Evolutionary conservation across 192 early-diverging fungal species (phyloP), one percentile per base, ranked within the genome.

Genomic region (Backusella tuberculispora): DNA sequence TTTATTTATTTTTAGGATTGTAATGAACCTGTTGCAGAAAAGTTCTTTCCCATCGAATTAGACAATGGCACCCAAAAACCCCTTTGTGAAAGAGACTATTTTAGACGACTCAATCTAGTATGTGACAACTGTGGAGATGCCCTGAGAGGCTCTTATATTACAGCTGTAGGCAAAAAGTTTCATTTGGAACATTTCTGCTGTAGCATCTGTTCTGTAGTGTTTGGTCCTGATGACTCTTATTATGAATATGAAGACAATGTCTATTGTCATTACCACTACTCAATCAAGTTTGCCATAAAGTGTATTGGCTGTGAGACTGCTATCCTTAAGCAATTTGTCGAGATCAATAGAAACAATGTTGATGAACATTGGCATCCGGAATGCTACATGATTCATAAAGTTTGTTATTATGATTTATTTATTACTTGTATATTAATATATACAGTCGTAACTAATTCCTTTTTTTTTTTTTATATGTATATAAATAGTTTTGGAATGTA

Each of bases 301-400:
- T 99, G 98, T 81, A 91, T 95, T 29, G 97, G 98, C 17, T 99
- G 98, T 78, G 86, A 94, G 74, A 95, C 93, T 43, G 94, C 95
- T 40, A 97, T 99, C 72, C 83, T 99, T 77, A 95, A 96, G 83
- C 95, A 96, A 81, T 99, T 96, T 87, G 89, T 99, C 72, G 96
- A 99, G 81, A 94, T 97, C 75, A 93, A 88, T 75, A 83, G 91
- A 63, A 93, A 92, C 46, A 86, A 80, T 41, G 72, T 88, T 44
- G 85, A 89, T 48, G 95, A 97, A 81, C 95, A 97, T 78, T 99
- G 98, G 98, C 98, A 99, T 83, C 97, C 97, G 9, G 95, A 97
- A 80, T 99, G 98, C 81, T 99, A 99, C 82, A 99, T 99, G 98
- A 97, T 99, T 66, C 94, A 96, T 84, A 97, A 97, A 86, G 92